These are phyloP conservation scores for Smittium mucronatum DNA, from an alignment of 371 early-diverging fungal species.

Conservation along the genomic window DNA sequence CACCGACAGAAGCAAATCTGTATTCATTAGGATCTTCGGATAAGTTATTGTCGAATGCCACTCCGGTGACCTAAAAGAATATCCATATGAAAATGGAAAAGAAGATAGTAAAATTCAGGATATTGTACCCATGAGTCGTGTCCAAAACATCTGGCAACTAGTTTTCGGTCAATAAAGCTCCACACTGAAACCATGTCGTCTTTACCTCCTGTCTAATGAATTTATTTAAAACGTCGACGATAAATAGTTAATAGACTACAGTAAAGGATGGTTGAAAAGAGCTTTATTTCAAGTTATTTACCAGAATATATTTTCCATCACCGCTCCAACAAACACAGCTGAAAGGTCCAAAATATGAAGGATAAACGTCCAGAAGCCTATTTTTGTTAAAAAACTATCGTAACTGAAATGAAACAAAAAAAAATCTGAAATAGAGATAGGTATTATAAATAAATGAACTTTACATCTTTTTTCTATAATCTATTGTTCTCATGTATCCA, in stretches of 20 bases:
- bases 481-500: constrained; percentile 60
- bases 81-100: neutral
- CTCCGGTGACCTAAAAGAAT: constrained; percentile 30
- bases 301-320: constrained; percentile 81
- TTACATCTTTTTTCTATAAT: constrained; percentile 47
- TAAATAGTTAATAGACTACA: too few relatives aligned
- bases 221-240: neutral
- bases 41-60: constrained; percentile 80
- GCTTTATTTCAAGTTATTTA: too few relatives aligned
- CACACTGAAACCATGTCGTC: constrained; percentile 93
- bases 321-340: constrained; percentile 84
- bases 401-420: neutral
- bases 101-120: neutral
- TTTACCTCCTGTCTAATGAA: constrained; percentile 65
- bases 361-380: constrained; percentile 51
- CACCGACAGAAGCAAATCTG: constrained; percentile 82
- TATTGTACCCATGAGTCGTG: constrained; percentile 77
- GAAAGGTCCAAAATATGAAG: constrained; percentile 71
- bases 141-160: constrained; percentile 82
- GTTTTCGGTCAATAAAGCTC: constrained; percentile 57
- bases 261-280: too few relatives aligned
- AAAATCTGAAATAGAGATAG: neutral
- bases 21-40: constrained; percentile 69
- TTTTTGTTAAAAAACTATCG: constrained; percentile 10
- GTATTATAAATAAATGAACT: neutral